phyloP scores from a whole-genome alignment of 805 yeast genomes.

The Starmerella geochares region DNA sequence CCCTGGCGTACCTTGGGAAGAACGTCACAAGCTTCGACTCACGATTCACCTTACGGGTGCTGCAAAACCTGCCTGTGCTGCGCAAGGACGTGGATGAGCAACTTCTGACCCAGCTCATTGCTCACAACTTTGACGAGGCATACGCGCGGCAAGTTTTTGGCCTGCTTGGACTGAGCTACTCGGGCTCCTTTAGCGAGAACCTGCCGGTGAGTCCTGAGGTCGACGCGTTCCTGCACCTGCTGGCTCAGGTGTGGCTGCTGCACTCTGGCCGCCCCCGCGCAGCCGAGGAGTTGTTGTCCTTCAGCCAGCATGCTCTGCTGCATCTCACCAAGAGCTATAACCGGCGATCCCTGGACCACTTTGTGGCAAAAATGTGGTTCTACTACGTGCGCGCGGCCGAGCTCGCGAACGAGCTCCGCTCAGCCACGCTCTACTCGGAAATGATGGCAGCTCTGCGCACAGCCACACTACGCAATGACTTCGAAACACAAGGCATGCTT shows the following conservation, averaged over 20 bases:
- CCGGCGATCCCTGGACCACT: constrained; percentile 72
- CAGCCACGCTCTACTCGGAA: constrained; percentile 47
- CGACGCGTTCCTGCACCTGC: constrained; percentile 65
- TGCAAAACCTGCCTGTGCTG: constrained; percentile 69
- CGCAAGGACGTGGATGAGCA: constrained; percentile 53
- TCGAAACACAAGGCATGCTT: constrained; percentile 79
- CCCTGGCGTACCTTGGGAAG: constrained; percentile 42
- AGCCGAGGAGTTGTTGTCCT: constrained; percentile 45
- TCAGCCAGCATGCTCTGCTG: constrained; percentile 28
- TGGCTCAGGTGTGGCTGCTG: constrained; percentile 65
- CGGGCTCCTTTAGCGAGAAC: constrained; percentile 23
- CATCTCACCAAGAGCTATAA: constrained; percentile 47
- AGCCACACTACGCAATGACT: constrained; percentile 83
- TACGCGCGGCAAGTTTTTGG: constrained; percentile 36
- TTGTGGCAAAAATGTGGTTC: constrained; percentile 89
- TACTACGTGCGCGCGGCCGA: constrained; percentile 74
- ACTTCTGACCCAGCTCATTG: constrained; percentile 47
- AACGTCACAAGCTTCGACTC: constrained; percentile 71
- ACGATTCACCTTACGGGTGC: constrained; percentile 72
- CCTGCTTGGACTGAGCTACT: constrained; percentile 29
- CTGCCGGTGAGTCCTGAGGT: constrained; percentile 53
- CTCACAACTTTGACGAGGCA: constrained; percentile 38
- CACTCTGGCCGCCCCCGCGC: constrained; percentile 42
- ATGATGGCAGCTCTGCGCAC: constrained; percentile 70
- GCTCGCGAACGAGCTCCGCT: constrained; percentile 39